Conservation (phyloP, 2,329 filamentous ascomycete genomes). For the Knufia fluminis region DNA sequence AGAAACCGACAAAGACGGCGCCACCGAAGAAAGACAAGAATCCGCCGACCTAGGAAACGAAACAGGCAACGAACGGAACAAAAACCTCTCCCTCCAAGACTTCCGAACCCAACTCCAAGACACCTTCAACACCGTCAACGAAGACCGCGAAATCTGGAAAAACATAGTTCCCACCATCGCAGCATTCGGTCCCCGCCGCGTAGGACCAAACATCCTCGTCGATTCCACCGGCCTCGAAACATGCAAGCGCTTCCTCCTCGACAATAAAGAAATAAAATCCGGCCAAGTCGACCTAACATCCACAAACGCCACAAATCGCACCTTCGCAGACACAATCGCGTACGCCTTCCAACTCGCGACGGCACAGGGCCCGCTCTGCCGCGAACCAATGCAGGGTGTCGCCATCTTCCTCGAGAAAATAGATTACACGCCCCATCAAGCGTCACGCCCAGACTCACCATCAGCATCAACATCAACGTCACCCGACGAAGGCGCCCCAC, state of each 20-base stretch:
- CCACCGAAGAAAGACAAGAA: conserved; percentile 13
- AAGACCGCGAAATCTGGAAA: conserved; percentile 67
- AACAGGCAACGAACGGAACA: conserved; percentile 47
- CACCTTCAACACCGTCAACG: conserved; percentile 62
- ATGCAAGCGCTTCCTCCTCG: conserved; percentile 55
- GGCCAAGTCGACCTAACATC: conserved; percentile 17
- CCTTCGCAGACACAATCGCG: conserved; percentile 80
- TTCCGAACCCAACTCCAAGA: conserved; percentile 64
- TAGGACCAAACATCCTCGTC: conserved; percentile 80
- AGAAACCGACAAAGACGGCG: conserved; percentile 24
- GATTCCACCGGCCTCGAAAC: conserved; percentile 66
- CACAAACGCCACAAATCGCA: conserved; percentile 41
- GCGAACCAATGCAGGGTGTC: conserved; percentile 86
- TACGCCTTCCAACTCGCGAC: conserved; percentile 93
- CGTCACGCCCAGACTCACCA: conserved; percentile 35
- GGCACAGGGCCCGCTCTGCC: conserved; percentile 78
- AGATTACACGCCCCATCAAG: conserved; percentile 54
- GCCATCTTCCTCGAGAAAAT: conserved; percentile 73
- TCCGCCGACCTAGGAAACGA: conserved; percentile 31
- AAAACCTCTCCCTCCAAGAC: conserved; percentile 60
- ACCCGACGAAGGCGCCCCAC: not conserved
- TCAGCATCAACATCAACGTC: not conserved
- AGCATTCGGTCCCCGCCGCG: conserved; percentile 79
- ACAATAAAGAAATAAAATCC: conserved; percentile 24
- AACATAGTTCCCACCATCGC: conserved; percentile 68